Conservation (phyloP, 2,329 filamentous ascomycete genomes). For the Neopestalotiopsis clavispora region DNA sequence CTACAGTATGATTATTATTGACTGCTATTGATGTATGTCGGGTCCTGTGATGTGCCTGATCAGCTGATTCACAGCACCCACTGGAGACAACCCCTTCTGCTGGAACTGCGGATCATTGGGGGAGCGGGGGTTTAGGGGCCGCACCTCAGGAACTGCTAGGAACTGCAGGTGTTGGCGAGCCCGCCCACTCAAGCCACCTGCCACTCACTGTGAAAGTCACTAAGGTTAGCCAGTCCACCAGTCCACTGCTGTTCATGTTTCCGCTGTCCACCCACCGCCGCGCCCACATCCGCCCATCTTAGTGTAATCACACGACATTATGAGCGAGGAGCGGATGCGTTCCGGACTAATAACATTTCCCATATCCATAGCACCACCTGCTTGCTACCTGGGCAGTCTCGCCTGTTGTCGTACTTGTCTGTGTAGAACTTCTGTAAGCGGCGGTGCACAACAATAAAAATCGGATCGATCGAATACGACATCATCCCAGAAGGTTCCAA, state of each 20-base stretch:
- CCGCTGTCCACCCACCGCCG: neutral
- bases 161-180: neutral
- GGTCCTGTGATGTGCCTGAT: neutral
- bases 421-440: neutral
- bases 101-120: neutral
- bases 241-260: no score
- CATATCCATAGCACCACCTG: neutral
- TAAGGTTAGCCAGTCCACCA: no score
- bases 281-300: neutral
- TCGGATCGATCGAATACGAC: constrained; percentile 1
- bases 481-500: neutral
- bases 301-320: neutral
- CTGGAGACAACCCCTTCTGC: neutral
- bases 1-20: neutral
- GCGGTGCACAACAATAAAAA: neutral
- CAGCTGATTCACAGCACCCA: neutral
- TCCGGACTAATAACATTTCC: neutral
- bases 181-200: no score
- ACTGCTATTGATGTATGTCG: neutral
- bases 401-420: neutral
- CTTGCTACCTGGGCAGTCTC: neutral
- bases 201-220: no score
- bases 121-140: neutral
- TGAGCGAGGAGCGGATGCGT: neutral
- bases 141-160: neutral